phyloP scores from a whole-genome alignment of 495 filamentous ascomycete species.

The Corynascus novoguineensis region DNA sequence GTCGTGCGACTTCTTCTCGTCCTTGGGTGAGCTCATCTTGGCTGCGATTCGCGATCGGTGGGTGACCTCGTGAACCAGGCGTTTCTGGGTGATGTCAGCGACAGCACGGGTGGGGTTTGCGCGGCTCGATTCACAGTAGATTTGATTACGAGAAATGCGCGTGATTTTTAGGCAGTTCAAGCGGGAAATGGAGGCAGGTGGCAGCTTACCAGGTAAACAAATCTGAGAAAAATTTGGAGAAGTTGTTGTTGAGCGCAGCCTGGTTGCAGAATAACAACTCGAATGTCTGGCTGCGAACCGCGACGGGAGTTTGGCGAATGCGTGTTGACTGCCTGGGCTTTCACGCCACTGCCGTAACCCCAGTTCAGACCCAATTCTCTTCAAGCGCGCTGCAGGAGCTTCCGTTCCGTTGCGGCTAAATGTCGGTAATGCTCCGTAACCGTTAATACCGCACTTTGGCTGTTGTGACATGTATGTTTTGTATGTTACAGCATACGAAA shows the following conservation, averaged over 20 bases:
- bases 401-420: neutral
- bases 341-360: neutral
- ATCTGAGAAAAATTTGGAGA: too few species aligned
- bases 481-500: too few species aligned
- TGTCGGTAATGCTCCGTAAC: neutral
- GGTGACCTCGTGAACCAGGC: conserved; percentile 16
- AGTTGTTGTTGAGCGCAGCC: too few species aligned
- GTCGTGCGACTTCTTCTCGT: conserved; percentile 28
- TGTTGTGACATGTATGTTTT: too few species aligned
- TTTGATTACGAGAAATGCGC: neutral
- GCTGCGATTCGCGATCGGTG: conserved; percentile 1
- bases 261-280: too few species aligned
- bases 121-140: neutral
- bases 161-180: too few species aligned
- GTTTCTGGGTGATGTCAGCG: neutral
- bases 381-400: neutral
- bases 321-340: neutral
- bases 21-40: conserved; percentile 26
- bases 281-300: neutral
- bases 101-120: conserved; percentile 7
- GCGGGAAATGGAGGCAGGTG: neutral
- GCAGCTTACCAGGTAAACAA: too few species aligned
- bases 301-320: neutral
- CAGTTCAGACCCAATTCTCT: too few species aligned
- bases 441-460: neutral